Percentiles rank a stretch among this genome's conserved stretches.
These are phyloP conservation scores for Coemansia pectinata DNA, from an alignment of 192 early-diverging fungal genomes.

Conservation along the genomic window DNA sequence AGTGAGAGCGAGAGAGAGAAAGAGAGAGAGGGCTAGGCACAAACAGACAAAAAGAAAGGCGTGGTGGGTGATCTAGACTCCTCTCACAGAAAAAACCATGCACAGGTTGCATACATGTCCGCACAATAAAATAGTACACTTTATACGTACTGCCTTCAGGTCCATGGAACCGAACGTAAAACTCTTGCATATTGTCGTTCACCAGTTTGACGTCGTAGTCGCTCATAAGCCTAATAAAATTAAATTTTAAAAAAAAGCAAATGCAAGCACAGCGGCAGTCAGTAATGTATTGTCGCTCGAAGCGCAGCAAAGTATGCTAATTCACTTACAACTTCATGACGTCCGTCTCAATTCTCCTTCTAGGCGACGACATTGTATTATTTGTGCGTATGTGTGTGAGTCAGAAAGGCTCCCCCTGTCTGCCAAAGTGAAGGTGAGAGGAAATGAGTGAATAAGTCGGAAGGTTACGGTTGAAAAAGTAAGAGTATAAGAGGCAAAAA, in stretches of 20 bases:
- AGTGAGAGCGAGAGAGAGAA: background rate
- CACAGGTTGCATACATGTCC: background rate
- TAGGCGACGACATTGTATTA: constrained; percentile 78
- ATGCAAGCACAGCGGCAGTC: background rate
- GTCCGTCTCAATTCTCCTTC: constrained; percentile 96
- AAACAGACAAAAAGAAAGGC: background rate
- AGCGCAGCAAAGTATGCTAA: background rate
- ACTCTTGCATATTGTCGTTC: constrained; percentile 99
- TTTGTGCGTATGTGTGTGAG: background rate
- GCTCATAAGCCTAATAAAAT: constrained; percentile 85
- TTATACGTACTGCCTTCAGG: constrained; percentile 85
- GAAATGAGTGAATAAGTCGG: too few relatives aligned
- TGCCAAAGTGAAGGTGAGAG: background rate
- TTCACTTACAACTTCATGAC: constrained; percentile 94
- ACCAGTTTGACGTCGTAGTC: constrained; percentile 99
- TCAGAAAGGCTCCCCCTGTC: background rate
- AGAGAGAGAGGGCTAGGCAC: background rate
- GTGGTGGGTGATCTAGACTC: background rate
- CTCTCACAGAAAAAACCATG: background rate
- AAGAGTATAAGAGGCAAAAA: background rate
- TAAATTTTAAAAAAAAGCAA: background rate
- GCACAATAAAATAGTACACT: background rate
- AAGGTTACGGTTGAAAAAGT: too few relatives aligned
- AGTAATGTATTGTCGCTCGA: background rate
- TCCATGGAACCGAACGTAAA: constrained; percentile 91